Conservation (phyloP, 305 asterid genomes). For the Ajuga reptans region DNA sequence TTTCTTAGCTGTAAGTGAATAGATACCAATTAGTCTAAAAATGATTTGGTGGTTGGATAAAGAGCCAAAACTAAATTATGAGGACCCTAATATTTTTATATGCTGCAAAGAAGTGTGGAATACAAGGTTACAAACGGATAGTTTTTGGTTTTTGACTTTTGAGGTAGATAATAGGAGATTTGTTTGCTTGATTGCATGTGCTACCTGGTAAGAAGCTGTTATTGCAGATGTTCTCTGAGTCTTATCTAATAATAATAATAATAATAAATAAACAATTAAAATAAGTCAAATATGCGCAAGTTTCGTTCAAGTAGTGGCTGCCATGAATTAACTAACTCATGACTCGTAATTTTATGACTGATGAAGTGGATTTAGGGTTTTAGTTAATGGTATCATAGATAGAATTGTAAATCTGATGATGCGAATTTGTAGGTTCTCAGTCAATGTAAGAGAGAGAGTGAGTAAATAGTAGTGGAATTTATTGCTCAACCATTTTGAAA, state of each 20-base stretch:
- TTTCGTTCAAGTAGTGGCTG: constrained; percentile 27
- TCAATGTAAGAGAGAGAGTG: background rate
- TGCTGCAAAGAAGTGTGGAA: constrained; percentile 15
- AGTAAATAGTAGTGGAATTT: background rate
- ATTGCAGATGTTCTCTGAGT: constrained; percentile 19
- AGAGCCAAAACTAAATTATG: constrained; percentile 18
- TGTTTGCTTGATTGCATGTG: constrained; percentile 27
- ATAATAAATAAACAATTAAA: background rate
- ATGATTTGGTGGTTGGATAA: constrained; percentile 31
- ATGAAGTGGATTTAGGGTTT: background rate
- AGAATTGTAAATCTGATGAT: background rate
- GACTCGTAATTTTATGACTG: background rate
- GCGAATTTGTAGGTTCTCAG: too few relatives aligned
- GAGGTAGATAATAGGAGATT: constrained; percentile 17
- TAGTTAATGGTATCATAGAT: background rate
- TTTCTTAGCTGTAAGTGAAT: constrained; percentile 23
- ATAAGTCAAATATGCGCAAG: constrained; percentile 23
- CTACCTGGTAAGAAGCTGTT: constrained; percentile 24
- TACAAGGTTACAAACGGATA: constrained; percentile 27
- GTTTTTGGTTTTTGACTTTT: constrained; percentile 27
- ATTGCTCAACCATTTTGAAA: background rate
- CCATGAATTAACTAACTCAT: constrained; percentile 25
- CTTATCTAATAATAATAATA: constrained; percentile 2
- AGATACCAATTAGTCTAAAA: constrained; percentile 19
- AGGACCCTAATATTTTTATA: constrained; percentile 10